These are phyloP conservation scores for Oropetium thomaeum DNA, from an alignment of 176 grass and related monocot genomes.

Conservation along the genomic window DNA sequence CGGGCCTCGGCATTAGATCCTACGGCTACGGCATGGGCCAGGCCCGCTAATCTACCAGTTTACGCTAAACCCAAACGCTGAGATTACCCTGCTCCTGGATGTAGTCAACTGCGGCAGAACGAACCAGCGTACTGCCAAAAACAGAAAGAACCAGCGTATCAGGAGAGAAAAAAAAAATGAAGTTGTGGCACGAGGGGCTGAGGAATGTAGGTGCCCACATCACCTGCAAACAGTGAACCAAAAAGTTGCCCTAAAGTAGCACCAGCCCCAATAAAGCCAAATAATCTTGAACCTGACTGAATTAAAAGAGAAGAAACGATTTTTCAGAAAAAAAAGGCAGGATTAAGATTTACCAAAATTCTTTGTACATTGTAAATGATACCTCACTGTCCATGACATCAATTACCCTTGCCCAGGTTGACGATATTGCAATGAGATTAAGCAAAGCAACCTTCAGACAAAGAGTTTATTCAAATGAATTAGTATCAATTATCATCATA, in stretches of 20 bases:
- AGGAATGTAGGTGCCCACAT: too few species aligned
- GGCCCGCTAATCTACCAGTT: too few species aligned
- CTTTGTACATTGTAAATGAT: conserved; percentile 20
- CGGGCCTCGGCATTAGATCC: too few species aligned
- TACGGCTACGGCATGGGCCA: too few species aligned
- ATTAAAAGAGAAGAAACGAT: conserved; percentile 45
- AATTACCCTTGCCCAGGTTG: conserved; percentile 92
- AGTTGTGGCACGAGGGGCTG: too few species aligned
- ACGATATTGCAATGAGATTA: conserved; percentile 95
- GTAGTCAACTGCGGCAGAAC: too few species aligned
- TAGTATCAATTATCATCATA: neutral
- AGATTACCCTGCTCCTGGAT: too few species aligned
- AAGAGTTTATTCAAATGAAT: conserved; percentile 3
- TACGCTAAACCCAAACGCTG: too few species aligned
- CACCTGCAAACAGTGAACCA: conserved; percentile 90
- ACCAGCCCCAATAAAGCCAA: conserved; percentile 91
- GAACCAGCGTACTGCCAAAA: too few species aligned
- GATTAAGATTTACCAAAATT: neutral
- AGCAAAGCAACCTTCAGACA: conserved; percentile 80
- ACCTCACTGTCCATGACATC: conserved; percentile 98
- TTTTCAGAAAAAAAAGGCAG: conserved; percentile 13
- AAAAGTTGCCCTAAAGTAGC: conserved; percentile 89
- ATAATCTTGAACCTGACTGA: conserved; percentile 98
- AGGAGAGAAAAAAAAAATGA: too few species aligned
- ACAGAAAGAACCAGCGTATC: too few species aligned